A percentile compares a stretch with the other conserved stretches of the same genome.
Conservation (phyloP, 1,284 basidiomycete genomes). For the Taiwanofungus camphoratus region DNA sequence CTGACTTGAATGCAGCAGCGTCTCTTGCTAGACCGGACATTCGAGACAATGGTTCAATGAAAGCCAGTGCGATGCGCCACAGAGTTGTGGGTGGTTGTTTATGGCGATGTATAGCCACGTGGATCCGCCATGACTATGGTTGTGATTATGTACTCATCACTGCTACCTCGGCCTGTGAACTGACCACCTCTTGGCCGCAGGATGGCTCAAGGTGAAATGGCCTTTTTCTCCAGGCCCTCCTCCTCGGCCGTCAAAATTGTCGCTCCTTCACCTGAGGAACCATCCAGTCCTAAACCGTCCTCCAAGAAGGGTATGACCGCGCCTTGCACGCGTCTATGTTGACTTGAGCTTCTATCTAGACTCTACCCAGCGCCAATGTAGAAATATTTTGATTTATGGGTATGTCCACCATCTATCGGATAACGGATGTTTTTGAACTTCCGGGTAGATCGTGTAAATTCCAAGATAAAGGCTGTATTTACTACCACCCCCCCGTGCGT, state of each 20-base stretch:
- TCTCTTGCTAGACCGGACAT: constrained; percentile 67
- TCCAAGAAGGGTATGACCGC: constrained; percentile 37
- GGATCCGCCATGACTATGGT: constrained; percentile 1
- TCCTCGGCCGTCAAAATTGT: constrained; percentile 58
- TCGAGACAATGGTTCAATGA: constrained; percentile 9
- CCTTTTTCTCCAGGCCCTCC: constrained; percentile 41
- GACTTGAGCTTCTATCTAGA: constrained; percentile 34
- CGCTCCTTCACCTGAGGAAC: constrained; percentile 36
- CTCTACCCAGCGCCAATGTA: constrained; percentile 72
- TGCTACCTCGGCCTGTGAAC: not conserved
- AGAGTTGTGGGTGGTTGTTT: constrained; percentile 15
- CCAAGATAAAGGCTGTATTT: constrained; percentile 81
- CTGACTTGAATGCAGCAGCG: constrained; percentile 59
- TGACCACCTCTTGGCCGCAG: constrained; percentile 21
- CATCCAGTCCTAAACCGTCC: constrained; percentile 28
- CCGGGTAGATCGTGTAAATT: constrained; percentile 69
- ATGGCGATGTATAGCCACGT: constrained; percentile 3
- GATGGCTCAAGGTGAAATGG: constrained; percentile 29
- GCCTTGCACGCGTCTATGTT: constrained; percentile 8
- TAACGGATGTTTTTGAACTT: not conserved
- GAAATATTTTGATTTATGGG: constrained; percentile 87
- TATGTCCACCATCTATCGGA: constrained; percentile 29
- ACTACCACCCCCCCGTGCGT: constrained; percentile 73
- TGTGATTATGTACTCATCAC: not conserved
- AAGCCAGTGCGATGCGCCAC: not conserved